These are phyloP conservation scores for Mercurialis annua DNA, from an alignment of 345 rosid species.

Conservation along the genomic window DNA sequence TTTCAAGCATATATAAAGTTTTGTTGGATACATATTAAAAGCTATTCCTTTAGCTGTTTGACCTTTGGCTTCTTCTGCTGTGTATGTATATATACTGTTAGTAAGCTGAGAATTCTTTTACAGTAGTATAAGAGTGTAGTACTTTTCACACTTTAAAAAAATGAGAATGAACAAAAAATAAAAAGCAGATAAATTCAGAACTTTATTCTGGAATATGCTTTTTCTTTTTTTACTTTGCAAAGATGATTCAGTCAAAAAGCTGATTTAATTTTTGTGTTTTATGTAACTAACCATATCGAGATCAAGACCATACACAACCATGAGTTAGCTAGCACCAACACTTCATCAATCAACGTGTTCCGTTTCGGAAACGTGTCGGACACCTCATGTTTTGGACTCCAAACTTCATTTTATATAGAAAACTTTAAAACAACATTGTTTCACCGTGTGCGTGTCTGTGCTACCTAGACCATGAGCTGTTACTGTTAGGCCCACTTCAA, in stretches of 20 bases:
- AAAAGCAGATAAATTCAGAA: slow-evolving; percentile 17
- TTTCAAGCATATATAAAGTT: background rate
- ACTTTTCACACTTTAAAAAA: no score
- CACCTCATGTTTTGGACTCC: no score
- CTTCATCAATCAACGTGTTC: no score
- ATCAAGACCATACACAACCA: background rate
- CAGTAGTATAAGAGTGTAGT: no score
- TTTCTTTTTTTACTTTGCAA: slow-evolving; percentile 14
- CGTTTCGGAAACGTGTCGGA: no score
- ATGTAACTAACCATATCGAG: background rate
- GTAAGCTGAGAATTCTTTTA: no score
- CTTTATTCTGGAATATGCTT: slow-evolving; percentile 6
- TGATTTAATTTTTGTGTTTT: background rate
- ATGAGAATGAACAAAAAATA: background rate
- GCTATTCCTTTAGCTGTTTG: background rate
- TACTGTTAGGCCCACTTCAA: background rate
- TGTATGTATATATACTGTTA: no score
- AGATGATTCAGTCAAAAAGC: slow-evolving; percentile 11
- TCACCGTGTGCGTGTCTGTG: no score
- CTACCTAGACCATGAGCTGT: no score
- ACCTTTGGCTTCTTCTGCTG: background rate
- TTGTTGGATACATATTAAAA: background rate
- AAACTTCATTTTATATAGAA: no score
- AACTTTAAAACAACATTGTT: no score
- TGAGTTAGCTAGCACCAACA: background rate